These are phyloP conservation scores for Phialocephala sp. DNA, from an alignment of 2,329 filamentous ascomycete species.

Conservation along the genomic window DNA sequence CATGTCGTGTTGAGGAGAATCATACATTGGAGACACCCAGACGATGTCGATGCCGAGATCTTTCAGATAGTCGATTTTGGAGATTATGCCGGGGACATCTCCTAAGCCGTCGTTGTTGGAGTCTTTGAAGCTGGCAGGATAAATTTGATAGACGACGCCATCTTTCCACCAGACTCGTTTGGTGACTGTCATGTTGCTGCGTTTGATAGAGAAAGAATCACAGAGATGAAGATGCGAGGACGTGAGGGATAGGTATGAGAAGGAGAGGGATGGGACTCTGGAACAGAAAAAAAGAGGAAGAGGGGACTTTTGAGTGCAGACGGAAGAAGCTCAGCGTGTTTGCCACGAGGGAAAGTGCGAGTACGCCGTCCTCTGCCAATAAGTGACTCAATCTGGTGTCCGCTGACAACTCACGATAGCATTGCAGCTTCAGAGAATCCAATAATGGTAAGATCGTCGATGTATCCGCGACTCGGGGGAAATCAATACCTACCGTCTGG, in stretches of 20 bases:
- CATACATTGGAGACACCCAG: conserved; percentile 71
- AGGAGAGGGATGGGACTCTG: not conserved
- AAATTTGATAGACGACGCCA: conserved; percentile 62
- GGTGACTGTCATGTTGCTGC: conserved; percentile 24
- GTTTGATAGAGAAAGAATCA: not conserved
- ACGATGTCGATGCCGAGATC: conserved; percentile 66
- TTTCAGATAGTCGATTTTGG: conserved; percentile 65
- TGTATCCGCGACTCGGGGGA: not conserved
- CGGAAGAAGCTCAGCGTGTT: not conserved
- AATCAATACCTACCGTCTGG: conserved; percentile 3
- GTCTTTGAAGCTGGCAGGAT: conserved; percentile 62
- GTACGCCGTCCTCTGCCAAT: not conserved
- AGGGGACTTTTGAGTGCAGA: not conserved
- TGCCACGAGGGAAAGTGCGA: conserved; percentile 1
- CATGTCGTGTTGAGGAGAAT: conserved; percentile 70
- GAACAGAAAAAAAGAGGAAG: not conserved
- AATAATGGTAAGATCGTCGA: conserved; percentile 3
- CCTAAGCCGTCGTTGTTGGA: conserved; percentile 65
- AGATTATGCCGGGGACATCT: conserved; percentile 65
- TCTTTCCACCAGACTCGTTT: conserved; percentile 59
- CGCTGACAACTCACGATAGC: conserved; percentile 10
- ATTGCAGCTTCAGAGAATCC: conserved; percentile 2
- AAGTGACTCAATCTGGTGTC: not conserved
- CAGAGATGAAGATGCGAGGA: too few species aligned
- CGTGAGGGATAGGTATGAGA: not conserved